Evolutionary conservation across 202 grass and related monocot genomes (phyloP).

Genomic region (Digitaria exilis): DNA sequence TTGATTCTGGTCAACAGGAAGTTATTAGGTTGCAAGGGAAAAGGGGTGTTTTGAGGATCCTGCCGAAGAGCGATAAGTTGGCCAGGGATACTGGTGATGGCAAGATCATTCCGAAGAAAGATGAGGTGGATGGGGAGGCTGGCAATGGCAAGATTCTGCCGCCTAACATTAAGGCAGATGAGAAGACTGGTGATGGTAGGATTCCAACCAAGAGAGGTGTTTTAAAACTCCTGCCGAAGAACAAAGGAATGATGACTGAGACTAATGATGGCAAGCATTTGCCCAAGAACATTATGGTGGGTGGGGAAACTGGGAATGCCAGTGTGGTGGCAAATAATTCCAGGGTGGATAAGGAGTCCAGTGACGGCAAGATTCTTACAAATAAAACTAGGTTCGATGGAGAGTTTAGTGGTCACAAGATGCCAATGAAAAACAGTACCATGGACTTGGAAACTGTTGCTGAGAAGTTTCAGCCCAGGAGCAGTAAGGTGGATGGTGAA

Average conservation of each 20-base stretch:
- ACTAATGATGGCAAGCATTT: slow-evolving; percentile 23
- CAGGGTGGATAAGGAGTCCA: slow-evolving; percentile 33
- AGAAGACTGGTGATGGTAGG: slow-evolving; percentile 31
- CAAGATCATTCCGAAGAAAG: slow-evolving; percentile 11
- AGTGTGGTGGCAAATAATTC: slow-evolving; percentile 4
- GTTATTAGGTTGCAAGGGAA: slow-evolving; percentile 54
- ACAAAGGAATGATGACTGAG: slow-evolving; percentile 19
- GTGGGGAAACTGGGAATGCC: slow-evolving; percentile 3
- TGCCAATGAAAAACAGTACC: not conserved
- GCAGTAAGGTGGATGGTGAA: slow-evolving; percentile 29
- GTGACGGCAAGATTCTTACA: slow-evolving; percentile 33
- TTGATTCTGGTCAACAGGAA: slow-evolving; percentile 10
- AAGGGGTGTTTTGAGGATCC: slow-evolving; percentile 61
- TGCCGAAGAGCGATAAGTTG: slow-evolving; percentile 41
- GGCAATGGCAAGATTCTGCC: slow-evolving; percentile 30
- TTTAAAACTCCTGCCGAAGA: slow-evolving; percentile 55
- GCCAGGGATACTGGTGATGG: slow-evolving; percentile 19
- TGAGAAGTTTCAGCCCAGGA: slow-evolving; percentile 26
- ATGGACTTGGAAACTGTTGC: slow-evolving; percentile 28
- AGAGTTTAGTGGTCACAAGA: slow-evolving; percentile 23
- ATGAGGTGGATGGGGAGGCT: slow-evolving; percentile 29
- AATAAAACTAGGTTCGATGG: slow-evolving; percentile 32
- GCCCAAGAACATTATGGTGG: slow-evolving; percentile 31
- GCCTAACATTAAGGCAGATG: slow-evolving; percentile 25
- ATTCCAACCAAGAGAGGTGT: slow-evolving; percentile 54